Percentiles rank a stretch among this genome's conserved stretches.
These are phyloP conservation scores for Cetraspora pellucida DNA, from an alignment of 192 early-diverging fungal genomes.

Conservation along the genomic window DNA sequence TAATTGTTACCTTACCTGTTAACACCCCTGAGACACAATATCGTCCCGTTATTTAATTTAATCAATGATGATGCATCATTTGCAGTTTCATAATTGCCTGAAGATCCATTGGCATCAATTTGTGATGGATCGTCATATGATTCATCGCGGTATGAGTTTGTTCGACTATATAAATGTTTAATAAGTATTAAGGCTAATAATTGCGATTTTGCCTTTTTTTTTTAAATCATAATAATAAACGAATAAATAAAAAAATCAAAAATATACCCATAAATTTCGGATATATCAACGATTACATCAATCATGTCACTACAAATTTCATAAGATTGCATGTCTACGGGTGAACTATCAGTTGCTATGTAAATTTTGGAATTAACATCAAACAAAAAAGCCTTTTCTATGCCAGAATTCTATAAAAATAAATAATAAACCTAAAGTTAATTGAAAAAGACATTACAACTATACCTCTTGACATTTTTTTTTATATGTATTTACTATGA, in stretches of 20 bases:
- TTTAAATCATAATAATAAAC: too few species aligned
- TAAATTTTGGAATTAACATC: constrained; percentile 90
- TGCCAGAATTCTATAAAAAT: constrained; percentile 75
- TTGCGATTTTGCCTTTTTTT: not conserved
- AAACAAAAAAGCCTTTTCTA: constrained; percentile 97
- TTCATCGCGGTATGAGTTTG: constrained; percentile 8
- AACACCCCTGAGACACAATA: constrained; percentile 76
- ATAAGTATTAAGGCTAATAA: not conserved
- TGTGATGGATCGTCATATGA: constrained; percentile 15
- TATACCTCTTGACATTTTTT: too few species aligned
- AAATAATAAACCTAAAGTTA: not conserved
- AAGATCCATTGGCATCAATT: constrained; percentile 32
- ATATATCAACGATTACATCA: constrained; percentile 86
- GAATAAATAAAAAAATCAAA: too few species aligned
- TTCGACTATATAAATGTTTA: not conserved
- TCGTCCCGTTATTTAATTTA: constrained; percentile 76
- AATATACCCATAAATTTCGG: constrained; percentile 69
- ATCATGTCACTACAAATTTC: constrained; percentile 95
- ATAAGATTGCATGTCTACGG: constrained; percentile 86
- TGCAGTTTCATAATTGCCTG: constrained; percentile 41
- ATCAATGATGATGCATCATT: constrained; percentile 69
- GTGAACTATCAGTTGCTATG: constrained; percentile 92
- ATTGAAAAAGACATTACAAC: not conserved
- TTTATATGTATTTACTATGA: not conserved
- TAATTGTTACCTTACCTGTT: constrained; percentile 57